phyloP scores from a whole-genome alignment of 2,329 filamentous ascomycete genomes.

The Clonostachys rhizophaga region DNA sequence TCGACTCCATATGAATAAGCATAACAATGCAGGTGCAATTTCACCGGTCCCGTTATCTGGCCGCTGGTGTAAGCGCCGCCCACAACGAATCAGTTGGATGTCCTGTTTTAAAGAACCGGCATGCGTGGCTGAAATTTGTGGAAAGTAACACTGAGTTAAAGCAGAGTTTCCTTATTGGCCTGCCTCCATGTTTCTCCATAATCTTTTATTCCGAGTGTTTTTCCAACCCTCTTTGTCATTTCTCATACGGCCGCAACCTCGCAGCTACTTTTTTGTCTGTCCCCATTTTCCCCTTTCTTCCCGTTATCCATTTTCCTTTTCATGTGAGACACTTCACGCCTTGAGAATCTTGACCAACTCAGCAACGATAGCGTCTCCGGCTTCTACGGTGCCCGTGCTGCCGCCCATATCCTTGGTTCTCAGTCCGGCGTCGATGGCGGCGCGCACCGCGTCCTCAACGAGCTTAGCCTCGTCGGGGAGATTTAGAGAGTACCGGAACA shows the following conservation, averaged over 20 bases:
- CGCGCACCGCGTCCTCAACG: constrained; percentile 77
- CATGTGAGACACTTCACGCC: constrained; percentile 1
- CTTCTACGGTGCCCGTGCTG: constrained; percentile 63
- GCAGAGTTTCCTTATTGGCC: too few species aligned
- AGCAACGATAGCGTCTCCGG: constrained; percentile 67
- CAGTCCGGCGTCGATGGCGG: constrained; percentile 73
- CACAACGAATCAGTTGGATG: too few species aligned
- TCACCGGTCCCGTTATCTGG: too few species aligned
- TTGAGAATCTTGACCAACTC: constrained; percentile 5
- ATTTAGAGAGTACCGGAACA: constrained; percentile 88
- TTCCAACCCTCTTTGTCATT: neutral
- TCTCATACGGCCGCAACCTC: neutral
- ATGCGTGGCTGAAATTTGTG: too few species aligned
- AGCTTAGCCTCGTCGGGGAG: constrained; percentile 71
- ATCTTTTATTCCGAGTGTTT: neutral
- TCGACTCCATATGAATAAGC: too few species aligned
- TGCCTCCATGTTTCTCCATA: neutral
- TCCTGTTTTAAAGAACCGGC: too few species aligned
- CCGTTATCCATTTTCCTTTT: neutral
- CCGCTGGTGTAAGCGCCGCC: too few species aligned
- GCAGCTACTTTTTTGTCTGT: neutral
- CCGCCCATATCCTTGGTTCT: constrained; percentile 85
- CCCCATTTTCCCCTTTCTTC: neutral
- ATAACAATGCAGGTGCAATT: too few species aligned
- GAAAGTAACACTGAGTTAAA: too few species aligned